A percentile compares a stretch with the other conserved stretches of the same genome.
phyloP scores from a whole-genome alignment of 2,329 filamentous ascomycete genomes.

The Colletotrichum incanum region DNA sequence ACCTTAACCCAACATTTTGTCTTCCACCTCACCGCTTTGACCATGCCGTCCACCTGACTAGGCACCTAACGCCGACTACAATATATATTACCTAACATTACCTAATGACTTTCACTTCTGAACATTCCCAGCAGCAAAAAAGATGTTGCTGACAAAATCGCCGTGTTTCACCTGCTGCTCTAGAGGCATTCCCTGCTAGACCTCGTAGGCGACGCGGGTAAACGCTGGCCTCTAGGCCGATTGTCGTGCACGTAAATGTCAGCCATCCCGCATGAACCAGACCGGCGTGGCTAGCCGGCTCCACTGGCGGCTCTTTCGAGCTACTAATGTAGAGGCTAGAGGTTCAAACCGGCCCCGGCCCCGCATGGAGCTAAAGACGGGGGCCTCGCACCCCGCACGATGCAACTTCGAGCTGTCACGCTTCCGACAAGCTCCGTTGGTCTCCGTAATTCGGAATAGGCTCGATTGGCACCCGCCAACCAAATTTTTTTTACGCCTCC shows the following conservation, averaged over 20 bases:
- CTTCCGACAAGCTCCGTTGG: slow-evolving; percentile 42
- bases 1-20: slow-evolving; percentile 41
- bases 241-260: slow-evolving; percentile 15
- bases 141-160: slow-evolving; percentile 10
- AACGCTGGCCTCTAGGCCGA: slow-evolving; percentile 5
- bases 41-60: slow-evolving; percentile 26
- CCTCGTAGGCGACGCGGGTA: slow-evolving; percentile 3
- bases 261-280: slow-evolving; percentile 28
- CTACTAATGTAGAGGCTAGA: slow-evolving; percentile 11
- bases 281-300: slow-evolving; percentile 29
- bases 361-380: slow-evolving; percentile 39
- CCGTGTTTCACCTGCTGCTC: slow-evolving; percentile 10
- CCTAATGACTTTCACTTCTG: slow-evolving; percentile 19
- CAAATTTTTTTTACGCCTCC: slow-evolving; percentile 6
- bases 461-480: slow-evolving; percentile 31
- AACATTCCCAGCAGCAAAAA: background rate
- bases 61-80: slow-evolving; percentile 15
- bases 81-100: slow-evolving; percentile 39
- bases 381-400: slow-evolving; percentile 39
- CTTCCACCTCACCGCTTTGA: slow-evolving; percentile 34
- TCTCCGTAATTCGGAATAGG: slow-evolving; percentile 36
- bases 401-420: slow-evolving; percentile 36
- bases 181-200: background rate
- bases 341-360: slow-evolving; percentile 24
- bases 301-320: slow-evolving; percentile 37